These are phyloP conservation scores for Pulicaria dysenterica DNA, from an alignment of 129 eudicot genomes.

Conservation along the genomic window DNA sequence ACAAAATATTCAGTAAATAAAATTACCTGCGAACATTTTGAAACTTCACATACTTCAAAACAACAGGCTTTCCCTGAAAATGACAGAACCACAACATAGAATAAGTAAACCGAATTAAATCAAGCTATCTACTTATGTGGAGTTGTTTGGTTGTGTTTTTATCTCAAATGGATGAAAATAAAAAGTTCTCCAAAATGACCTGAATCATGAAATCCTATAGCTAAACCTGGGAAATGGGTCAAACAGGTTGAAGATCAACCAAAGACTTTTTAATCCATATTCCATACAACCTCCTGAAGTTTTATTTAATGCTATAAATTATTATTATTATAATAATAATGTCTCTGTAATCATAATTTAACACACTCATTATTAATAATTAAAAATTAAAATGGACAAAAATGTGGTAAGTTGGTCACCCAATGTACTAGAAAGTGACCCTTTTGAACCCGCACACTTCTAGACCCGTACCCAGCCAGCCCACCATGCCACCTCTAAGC, in stretches of 20 bases:
- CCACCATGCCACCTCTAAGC: too few species aligned
- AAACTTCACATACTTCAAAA: slow-evolving; percentile 90
- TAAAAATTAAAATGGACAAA: neutral
- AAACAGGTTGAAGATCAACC: neutral
- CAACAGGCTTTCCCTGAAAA: slow-evolving; percentile 82
- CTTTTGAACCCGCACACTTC: too few species aligned
- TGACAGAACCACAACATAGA: neutral
- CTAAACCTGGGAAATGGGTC: too few species aligned
- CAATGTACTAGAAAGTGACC: too few species aligned
- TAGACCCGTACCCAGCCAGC: too few species aligned
- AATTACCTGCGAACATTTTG: slow-evolving; percentile 94
- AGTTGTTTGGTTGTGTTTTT: neutral
- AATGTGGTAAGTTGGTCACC: too few species aligned
- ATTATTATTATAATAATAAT: neutral
- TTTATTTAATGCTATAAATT: neutral
- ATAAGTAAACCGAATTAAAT: neutral
- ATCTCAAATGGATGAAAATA: neutral
- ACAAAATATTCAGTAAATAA: neutral
- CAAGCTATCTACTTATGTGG: neutral
- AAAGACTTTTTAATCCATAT: neutral
- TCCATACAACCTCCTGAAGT: neutral
- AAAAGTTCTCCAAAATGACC: too few species aligned
- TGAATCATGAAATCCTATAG: too few species aligned
- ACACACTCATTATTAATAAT: neutral
- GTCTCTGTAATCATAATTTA: neutral